Percentiles rank a stretch among this genome's conserved stretches.
These are phyloP conservation scores for Trichomonas tenax DNA, from an alignment of 208 protist genomes.

Conservation along the genomic window DNA sequence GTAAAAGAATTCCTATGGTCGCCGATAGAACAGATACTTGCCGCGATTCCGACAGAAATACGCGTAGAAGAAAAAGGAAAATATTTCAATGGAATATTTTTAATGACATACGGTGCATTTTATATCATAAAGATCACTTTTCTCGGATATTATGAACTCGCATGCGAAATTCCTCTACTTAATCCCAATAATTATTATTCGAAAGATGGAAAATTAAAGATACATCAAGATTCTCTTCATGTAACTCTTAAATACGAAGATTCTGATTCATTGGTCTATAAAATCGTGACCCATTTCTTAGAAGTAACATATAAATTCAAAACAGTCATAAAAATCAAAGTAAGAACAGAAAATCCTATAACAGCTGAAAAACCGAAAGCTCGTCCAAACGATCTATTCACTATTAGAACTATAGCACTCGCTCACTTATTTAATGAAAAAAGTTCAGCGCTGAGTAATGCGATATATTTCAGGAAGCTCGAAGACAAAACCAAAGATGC, in stretches of 20 bases:
- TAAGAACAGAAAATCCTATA: not conserved
- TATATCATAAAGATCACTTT: not conserved
- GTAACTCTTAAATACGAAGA: not conserved
- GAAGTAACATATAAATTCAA: not conserved
- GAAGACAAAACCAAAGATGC: not conserved
- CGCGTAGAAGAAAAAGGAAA: not conserved
- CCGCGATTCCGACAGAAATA: not conserved
- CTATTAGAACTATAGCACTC: not conserved
- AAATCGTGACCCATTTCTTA: not conserved
- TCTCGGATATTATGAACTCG: not conserved
- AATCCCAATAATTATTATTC: not conserved
- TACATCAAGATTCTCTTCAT: not conserved
- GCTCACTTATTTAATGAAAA: not conserved
- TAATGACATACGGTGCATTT: not conserved
- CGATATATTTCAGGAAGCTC: not conserved
- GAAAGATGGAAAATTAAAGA: not conserved
- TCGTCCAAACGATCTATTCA: not conserved
- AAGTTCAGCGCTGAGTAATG: not conserved
- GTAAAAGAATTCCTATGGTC: not conserved
- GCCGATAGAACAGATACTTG: not conserved
- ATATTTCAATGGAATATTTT: not conserved
- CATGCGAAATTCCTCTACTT: not conserved
- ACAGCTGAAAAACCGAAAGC: not conserved
- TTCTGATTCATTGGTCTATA: not conserved
- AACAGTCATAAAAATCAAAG: not conserved